Evolutionary conservation across 768 basidiomycete genomes (phyloP), one percentile per base, ranked within the genome.

Genomic region (Russula emetica): DNA sequence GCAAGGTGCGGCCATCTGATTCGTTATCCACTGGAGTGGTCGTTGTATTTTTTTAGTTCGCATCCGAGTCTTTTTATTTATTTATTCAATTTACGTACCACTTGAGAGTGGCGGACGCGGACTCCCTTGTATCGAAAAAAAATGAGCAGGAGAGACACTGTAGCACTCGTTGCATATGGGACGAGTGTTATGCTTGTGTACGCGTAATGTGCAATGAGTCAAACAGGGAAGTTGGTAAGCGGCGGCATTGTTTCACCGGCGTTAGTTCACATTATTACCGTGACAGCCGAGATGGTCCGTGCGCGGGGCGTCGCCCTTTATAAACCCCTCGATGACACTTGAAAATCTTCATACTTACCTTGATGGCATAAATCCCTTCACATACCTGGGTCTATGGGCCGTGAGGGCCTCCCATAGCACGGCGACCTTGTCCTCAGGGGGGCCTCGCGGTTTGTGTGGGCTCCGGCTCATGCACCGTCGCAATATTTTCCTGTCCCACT

Each of bases 401-500:
- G 67, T 58, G 59, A 61, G 69, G 69, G 60, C 69, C 61, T 68
- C 66, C 66, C 69, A 70, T 70, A 61, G 69, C 69, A 70, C 69
- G 69, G 69, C 69, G 69, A 70, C 69, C 69, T 30, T 69, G 69
- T 70, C 69, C 69, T 5, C 69, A 70, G 64, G 66, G 69, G 67
- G 66, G 66, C 34, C 62, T 55, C 49, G 62, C 42, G 62, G 69
- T 67, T 70, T 70, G 69, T 70, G 66, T 85, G 83, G 74, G 82
- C 83, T 82, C 82, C 78, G 84, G 85, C 78, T 79, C 82, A 85
- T 85, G 86, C 85, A 87, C 80, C 80, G 83, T 86, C 85, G 79
- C 71, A 86, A 87, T 87, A 87, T 87, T 87, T 87, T 80, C 85
- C 85, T 76, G 85, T 86, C 82, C 83, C 77, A 77, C 80, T 80